Conservation (phyloP, 805 yeast species). For the Candida lessepsii region DNA sequence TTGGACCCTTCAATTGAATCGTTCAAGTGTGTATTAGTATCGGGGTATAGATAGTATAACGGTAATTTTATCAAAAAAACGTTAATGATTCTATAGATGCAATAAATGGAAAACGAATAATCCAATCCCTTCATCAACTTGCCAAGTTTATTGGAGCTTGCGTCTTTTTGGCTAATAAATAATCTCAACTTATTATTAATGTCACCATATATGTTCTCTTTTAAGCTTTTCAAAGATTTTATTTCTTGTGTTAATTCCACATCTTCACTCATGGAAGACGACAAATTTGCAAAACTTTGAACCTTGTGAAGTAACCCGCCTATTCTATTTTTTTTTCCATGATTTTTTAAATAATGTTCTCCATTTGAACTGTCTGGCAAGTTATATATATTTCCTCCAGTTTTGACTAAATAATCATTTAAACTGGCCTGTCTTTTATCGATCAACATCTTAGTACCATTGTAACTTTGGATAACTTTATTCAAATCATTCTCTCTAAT, state of each 20-base stretch:
- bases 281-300: conserved; percentile 40
- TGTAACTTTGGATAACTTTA: conserved; percentile 36
- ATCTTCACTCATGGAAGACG: conserved; percentile 14
- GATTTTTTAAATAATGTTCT: neutral
- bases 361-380: conserved; percentile 10
- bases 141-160: conserved; percentile 1
- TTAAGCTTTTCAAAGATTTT: conserved; percentile 32
- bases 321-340: conserved; percentile 17
- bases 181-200: conserved; percentile 20
- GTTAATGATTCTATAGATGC: conserved; percentile 46
- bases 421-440: conserved; percentile 34
- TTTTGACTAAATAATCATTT: conserved; percentile 16
- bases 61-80: conserved; percentile 45
- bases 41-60: conserved; percentile 16
- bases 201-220: conserved; percentile 30
- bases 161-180: conserved; percentile 13
- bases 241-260: conserved; percentile 40
- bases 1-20: conserved; percentile 18
- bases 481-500: conserved; percentile 34
- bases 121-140: conserved; percentile 18
- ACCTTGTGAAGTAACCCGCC: conserved; percentile 38
- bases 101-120: conserved; percentile 43
- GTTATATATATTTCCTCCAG: conserved; percentile 29
- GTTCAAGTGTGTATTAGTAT: neutral
- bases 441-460: conserved; percentile 38